Base-by-base conservation (phyloP, 2,329 filamentous ascomycete genomes). In the Cladophialophora carrionii region DNA sequence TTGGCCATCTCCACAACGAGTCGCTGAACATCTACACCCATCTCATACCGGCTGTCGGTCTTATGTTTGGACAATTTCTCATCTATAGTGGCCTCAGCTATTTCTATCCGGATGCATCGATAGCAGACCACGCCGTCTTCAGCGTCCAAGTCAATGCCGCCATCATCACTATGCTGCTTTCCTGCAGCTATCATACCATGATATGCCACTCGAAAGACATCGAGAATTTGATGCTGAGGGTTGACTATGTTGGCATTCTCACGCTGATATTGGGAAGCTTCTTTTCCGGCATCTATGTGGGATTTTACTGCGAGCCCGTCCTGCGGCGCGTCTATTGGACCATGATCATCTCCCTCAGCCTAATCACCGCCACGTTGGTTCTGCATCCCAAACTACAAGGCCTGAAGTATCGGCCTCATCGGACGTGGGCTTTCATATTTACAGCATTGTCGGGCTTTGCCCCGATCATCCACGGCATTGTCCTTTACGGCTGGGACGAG, bases 1-100 rank as follows among this genome's bases (percentile, higher is more conserved):
- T 76, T 74, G 63, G 71, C 4, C 79, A 80, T 70, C 65, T 78
- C 12, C 80, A 81, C 71, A 81, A 81, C 65, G 79, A 82, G 70
- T 74, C 76, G 0, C 67, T 76, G 69, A 81, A 81, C 65, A 80
- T 81, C 54, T 80, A 76, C 67, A 77, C 79, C 17, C 79, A 82
- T 69, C 74, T 84, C 4, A 67, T 84, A 2, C 81, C 82, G 0
- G 79, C 76, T 10, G 48, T 81, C 2, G 22, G 75, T 24, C 76
- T 76, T 57, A 59, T 78, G n/a, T 46, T 77, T 6, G 72, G 73
- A 24, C 74, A 78, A 34, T 48, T 64, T 52, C 49, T 64, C 12
- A 24, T 71, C 20, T 64, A 69, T 64, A 66, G 64, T 6, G 59
- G 71, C 1, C 71, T 77, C 9, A 66, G 71, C 4, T 65, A 71